These are phyloP conservation scores for Kurtzmaniella quercitrusa DNA, from an alignment of 1,139 yeast genomes.

Conservation along the genomic window DNA sequence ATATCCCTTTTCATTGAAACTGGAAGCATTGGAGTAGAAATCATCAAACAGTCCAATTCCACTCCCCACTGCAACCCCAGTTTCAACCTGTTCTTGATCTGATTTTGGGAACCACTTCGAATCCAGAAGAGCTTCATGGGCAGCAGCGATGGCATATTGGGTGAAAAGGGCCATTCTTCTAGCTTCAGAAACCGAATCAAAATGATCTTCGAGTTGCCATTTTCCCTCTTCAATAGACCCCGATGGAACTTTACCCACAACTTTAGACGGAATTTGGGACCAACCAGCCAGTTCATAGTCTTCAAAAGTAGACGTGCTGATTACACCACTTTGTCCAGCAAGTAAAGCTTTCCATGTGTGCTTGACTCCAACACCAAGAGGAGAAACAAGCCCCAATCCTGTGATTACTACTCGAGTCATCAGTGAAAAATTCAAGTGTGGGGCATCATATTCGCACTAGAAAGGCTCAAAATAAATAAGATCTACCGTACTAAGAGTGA, in stretches of 20 bases:
- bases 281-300: constrained; percentile 43
- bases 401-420: constrained; percentile 75
- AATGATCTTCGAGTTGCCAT: constrained; percentile 47
- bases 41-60: constrained; percentile 92
- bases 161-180: constrained; percentile 69
- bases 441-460: background rate
- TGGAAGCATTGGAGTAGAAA: constrained; percentile 54
- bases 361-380: constrained; percentile 69
- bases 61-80: constrained; percentile 86
- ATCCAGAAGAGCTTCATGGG: constrained; percentile 71
- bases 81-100: constrained; percentile 19
- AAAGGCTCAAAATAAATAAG: background rate
- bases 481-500: too few species aligned
- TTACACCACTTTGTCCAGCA: constrained; percentile 50
- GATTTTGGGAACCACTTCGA: constrained; percentile 47
- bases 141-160: constrained; percentile 75
- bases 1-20: constrained; percentile 52
- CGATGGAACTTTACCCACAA: constrained; percentile 67
- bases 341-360: constrained; percentile 52
- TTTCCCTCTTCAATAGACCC: constrained; percentile 48
- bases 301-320: constrained; percentile 48
- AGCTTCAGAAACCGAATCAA: constrained; percentile 35
- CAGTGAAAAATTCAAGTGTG: background rate
- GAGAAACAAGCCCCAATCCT: constrained; percentile 83
- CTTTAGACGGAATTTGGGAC: constrained; percentile 65